phyloP scores from a whole-genome alignment of 2,329 filamentous ascomycete species.

The Ophiosphaerella korrae region DNA sequence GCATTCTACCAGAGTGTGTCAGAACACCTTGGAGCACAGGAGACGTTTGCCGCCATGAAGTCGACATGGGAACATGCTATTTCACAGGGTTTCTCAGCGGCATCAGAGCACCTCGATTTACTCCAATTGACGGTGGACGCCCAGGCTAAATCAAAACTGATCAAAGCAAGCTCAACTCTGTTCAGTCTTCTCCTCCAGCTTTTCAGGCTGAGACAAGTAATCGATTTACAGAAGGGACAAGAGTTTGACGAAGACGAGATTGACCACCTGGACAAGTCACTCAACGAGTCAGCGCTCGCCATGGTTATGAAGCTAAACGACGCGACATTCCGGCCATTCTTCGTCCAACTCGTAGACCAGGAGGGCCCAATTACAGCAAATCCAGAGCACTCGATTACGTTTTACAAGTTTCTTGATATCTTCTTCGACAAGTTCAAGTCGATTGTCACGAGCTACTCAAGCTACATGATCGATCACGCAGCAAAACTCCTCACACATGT shows the following conservation, averaged over 20 bases:
- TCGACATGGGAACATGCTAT: conserved; percentile 73
- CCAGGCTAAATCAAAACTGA: conserved; percentile 77
- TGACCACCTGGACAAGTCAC: conserved; percentile 64
- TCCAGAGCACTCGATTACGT: conserved; percentile 66
- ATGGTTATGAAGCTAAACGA: conserved; percentile 98
- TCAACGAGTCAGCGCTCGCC: conserved; percentile 76
- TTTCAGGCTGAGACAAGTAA: conserved; percentile 66
- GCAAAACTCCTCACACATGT: conserved; percentile 63
- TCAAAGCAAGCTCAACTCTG: conserved; percentile 74
- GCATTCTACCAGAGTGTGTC: conserved; percentile 77
- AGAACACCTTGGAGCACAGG: conserved; percentile 75
- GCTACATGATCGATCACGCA: conserved; percentile 79
- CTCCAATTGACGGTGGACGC: conserved; percentile 74
- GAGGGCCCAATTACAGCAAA: conserved; percentile 36
- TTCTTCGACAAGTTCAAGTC: conserved; percentile 90
- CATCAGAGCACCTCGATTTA: conserved; percentile 71
- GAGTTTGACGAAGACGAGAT: conserved; percentile 57
- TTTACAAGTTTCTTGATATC: conserved; percentile 78
- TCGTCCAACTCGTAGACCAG: conserved; percentile 86
- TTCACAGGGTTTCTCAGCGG: conserved; percentile 61
- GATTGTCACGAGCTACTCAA: conserved; percentile 90
- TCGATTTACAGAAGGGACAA: conserved; percentile 45
- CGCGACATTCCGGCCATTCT: conserved; percentile 88
- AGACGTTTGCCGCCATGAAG: conserved; percentile 74
- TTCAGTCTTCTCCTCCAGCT: conserved; percentile 63